These are phyloP conservation scores for Podospora sp. DNA, from an alignment of 495 filamentous ascomycete species.

Conservation along the genomic window DNA sequence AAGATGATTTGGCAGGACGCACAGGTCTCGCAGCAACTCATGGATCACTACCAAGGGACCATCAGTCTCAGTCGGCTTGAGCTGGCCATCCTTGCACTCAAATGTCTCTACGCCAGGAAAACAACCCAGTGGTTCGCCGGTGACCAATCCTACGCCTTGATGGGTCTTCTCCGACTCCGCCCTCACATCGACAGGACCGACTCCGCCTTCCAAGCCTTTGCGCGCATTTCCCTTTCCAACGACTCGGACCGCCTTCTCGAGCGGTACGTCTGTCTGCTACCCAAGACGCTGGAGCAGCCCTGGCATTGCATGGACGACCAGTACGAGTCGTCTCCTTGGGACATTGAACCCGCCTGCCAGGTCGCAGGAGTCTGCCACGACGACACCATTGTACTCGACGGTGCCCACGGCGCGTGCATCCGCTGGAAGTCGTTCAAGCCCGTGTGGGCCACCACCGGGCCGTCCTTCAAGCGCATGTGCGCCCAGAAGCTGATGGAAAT, in stretches of 20 bases:
- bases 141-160: slow-evolving; percentile 51
- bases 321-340: slow-evolving; percentile 22
- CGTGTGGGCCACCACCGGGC: not conserved
- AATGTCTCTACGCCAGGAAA: slow-evolving; percentile 21
- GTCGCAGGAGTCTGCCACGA: slow-evolving; percentile 24
- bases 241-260: slow-evolving; percentile 30
- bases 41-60: slow-evolving; percentile 27
- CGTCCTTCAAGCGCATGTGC: slow-evolving; percentile 14
- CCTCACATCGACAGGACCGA: slow-evolving; percentile 41
- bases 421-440: slow-evolving; percentile 19
- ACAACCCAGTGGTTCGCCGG: slow-evolving; percentile 21
- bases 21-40: slow-evolving; percentile 19
- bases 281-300: slow-evolving; percentile 1
- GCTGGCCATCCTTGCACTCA: slow-evolving; percentile 23
- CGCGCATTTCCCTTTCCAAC: slow-evolving; percentile 36
- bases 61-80: slow-evolving; percentile 28
- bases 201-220: slow-evolving; percentile 48
- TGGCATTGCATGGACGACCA: slow-evolving; percentile 18
- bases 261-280: slow-evolving; percentile 25
- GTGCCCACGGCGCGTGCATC: slow-evolving; percentile 29
- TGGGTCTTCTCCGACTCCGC: slow-evolving; percentile 44
- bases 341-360: slow-evolving; percentile 22
- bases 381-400: slow-evolving; percentile 29
- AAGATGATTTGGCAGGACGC: slow-evolving; percentile 15
- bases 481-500: slow-evolving; percentile 18